These are phyloP conservation scores for Blastosporella zonata DNA, from an alignment of 1,284 basidiomycete genomes.

Conservation along the genomic window DNA sequence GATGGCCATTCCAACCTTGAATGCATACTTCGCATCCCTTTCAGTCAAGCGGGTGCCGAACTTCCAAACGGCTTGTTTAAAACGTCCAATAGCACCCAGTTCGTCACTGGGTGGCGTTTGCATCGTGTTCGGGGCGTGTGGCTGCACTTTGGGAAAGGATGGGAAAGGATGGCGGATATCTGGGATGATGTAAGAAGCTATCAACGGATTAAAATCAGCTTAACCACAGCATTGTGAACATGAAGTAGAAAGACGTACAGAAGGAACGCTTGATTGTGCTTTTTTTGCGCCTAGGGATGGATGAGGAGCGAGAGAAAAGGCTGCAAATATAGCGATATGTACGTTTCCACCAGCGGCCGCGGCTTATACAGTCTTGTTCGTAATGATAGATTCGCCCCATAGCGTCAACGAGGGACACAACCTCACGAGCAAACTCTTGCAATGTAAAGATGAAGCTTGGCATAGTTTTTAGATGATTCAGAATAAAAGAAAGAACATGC, in stretches of 20 bases:
- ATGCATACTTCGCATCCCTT: conserved; percentile 81
- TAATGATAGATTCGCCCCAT: conserved; percentile 71
- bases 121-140: conserved; percentile 81
- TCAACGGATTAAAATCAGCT: not conserved
- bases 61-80: conserved; percentile 75
- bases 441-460: too few relatives aligned
- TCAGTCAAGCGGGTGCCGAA: conserved; percentile 69
- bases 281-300: conserved; percentile 4
- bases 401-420: conserved; percentile 78
- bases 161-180: conserved; percentile 57
- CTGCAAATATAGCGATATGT: conserved; percentile 7
- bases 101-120: conserved; percentile 68
- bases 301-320: conserved; percentile 5
- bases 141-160: conserved; percentile 79
- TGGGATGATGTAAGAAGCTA: conserved; percentile 64
- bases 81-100: conserved; percentile 54
- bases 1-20: conserved; percentile 84
- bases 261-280: conserved; percentile 27
- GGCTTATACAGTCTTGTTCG: conserved; percentile 47
- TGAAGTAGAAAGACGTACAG: conserved; percentile 37
- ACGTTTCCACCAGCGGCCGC: conserved; percentile 40
- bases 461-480: not conserved
- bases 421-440: conserved; percentile 39
- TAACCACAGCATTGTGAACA: not conserved
- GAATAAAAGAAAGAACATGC: conserved; percentile 28